Percentiles rank a stretch among this genome's conserved stretches.
These are phyloP conservation scores for Termitomyces sp. DNA, from an alignment of 768 basidiomycete species.

Conservation along the genomic window DNA sequence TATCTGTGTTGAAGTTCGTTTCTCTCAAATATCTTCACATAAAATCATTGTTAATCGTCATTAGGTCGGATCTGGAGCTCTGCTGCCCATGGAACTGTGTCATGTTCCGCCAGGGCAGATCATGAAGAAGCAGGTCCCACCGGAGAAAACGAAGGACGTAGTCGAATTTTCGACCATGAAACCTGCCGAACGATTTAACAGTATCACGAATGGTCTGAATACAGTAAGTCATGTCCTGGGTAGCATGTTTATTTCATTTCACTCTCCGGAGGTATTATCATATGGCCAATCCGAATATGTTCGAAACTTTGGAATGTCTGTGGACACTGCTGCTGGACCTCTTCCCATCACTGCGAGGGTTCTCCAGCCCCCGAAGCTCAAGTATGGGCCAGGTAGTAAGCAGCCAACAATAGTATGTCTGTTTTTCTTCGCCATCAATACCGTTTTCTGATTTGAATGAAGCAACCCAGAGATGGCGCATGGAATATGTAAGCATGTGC, in stretches of 20 bases:
- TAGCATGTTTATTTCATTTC: background rate
- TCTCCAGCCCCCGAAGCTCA: conserved; percentile 55
- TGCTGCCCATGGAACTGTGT: conserved; percentile 67
- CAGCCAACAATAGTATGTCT: conserved; percentile 45
- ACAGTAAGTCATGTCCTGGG: background rate
- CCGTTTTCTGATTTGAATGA: conserved; percentile 7
- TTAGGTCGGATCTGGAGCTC: conserved; percentile 56
- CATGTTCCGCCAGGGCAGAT: conserved; percentile 60
- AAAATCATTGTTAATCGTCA: background rate
- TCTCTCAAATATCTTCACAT: background rate
- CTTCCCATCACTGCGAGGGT: conserved; percentile 52
- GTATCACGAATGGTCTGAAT: conserved; percentile 46
- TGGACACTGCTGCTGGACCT: conserved; percentile 42
- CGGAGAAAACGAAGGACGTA: conserved; percentile 58
- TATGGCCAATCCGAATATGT: conserved; percentile 74
- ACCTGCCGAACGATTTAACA: conserved; percentile 50
- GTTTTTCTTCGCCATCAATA: background rate
- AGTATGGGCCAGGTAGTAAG: conserved; percentile 53
- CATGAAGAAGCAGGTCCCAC: conserved; percentile 65
- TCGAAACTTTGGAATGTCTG: conserved; percentile 60
- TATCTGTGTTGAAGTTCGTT: conserved; percentile 48
- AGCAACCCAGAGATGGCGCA: conserved; percentile 59
- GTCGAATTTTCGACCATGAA: conserved; percentile 64
- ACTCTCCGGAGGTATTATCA: conserved; percentile 38
- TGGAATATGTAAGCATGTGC: conserved; percentile 67